A percentile compares a stretch with the other conserved stretches of the same genome.
Evolutionary conservation across 2,329 filamentous ascomycete species (phyloP).

Genomic region (Pyrenophora seminiperda): DNA sequence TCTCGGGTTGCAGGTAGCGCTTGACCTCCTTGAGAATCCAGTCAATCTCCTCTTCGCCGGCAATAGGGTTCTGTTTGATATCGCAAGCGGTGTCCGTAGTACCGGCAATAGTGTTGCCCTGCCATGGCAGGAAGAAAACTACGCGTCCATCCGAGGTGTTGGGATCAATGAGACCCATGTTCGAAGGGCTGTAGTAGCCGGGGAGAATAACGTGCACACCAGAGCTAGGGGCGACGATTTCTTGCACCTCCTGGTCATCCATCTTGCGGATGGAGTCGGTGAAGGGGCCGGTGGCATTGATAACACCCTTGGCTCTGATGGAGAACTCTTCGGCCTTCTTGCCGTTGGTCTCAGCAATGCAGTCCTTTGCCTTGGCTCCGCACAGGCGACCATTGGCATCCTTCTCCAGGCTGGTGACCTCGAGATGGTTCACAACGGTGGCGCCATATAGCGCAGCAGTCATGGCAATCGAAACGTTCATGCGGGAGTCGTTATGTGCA

Average conservation of each 20-base stretch:
- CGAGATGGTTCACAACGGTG: slow-evolving; percentile 81
- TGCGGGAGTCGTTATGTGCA: slow-evolving; percentile 88
- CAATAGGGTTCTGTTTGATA: slow-evolving; percentile 74
- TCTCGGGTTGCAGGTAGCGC: slow-evolving; percentile 80
- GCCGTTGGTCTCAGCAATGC: slow-evolving; percentile 69
- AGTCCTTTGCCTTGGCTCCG: slow-evolving; percentile 74
- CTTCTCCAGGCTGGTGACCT: slow-evolving; percentile 78
- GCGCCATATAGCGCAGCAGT: slow-evolving; percentile 86
- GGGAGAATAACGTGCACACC: slow-evolving; percentile 87
- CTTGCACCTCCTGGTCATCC: slow-evolving; percentile 72
- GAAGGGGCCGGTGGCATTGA: slow-evolving; percentile 90
- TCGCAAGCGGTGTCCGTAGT: slow-evolving; percentile 80
- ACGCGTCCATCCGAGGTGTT: slow-evolving; percentile 86
- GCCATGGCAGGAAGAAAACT: slow-evolving; percentile 93
- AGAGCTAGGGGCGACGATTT: slow-evolving; percentile 84
- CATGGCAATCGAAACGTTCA: slow-evolving; percentile 89
- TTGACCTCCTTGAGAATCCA: slow-evolving; percentile 87
- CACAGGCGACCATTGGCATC: slow-evolving; percentile 73
- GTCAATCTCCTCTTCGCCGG: slow-evolving; percentile 81
- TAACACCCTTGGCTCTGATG: slow-evolving; percentile 78
- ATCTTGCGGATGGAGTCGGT: slow-evolving; percentile 84
- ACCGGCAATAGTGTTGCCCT: slow-evolving; percentile 88
- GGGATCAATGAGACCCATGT: slow-evolving; percentile 88
- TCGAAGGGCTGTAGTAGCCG: slow-evolving; percentile 81
- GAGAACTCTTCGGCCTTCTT: slow-evolving; percentile 66